Evolutionary conservation across 768 basidiomycete genomes (phyloP).

Genomic region (Lactifluus subvellereus): DNA sequence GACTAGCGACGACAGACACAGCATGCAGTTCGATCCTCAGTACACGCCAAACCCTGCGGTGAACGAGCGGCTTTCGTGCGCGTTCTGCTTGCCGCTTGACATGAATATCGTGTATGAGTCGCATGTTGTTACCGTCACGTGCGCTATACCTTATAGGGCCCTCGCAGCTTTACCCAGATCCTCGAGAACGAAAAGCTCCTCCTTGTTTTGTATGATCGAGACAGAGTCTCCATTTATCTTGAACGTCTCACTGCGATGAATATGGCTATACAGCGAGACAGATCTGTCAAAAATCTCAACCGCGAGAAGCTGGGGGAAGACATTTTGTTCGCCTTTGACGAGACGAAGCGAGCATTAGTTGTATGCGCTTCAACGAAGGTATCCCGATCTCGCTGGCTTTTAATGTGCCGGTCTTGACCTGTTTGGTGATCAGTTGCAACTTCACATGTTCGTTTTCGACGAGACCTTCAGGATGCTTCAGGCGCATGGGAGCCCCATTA

Average conservation of each 20-base stretch:
- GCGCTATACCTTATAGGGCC: not conserved
- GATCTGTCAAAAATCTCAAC: constrained; percentile 28
- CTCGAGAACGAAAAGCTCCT: constrained; percentile 16
- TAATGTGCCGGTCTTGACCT: too few relatives aligned
- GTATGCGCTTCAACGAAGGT: constrained; percentile 43
- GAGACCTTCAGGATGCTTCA: constrained; percentile 40
- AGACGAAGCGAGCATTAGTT: constrained; percentile 43
- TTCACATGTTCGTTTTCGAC: constrained; percentile 45
- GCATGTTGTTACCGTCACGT: not conserved
- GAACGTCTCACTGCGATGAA: constrained; percentile 1
- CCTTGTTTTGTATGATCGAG: constrained; percentile 2
- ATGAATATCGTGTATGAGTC: constrained; percentile 3
- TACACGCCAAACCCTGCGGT: constrained; percentile 4
- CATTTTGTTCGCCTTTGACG: constrained; percentile 46
- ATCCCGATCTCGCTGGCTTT: not conserved
- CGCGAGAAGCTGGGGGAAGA: constrained; percentile 43
- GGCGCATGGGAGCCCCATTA: constrained; percentile 36
- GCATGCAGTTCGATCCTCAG: not conserved
- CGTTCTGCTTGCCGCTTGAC: constrained; percentile 8
- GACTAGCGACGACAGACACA: constrained; percentile 9
- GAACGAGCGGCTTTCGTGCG: not conserved
- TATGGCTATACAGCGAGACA: not conserved
- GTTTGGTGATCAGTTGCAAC: constrained; percentile 24
- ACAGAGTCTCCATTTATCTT: constrained; percentile 9
- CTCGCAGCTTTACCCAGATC: constrained; percentile 11